Percentiles rank a stretch among this genome's conserved stretches.
phyloP scores from a whole-genome alignment of 2,329 filamentous ascomycete species.

The Boeremia exigua region DNA sequence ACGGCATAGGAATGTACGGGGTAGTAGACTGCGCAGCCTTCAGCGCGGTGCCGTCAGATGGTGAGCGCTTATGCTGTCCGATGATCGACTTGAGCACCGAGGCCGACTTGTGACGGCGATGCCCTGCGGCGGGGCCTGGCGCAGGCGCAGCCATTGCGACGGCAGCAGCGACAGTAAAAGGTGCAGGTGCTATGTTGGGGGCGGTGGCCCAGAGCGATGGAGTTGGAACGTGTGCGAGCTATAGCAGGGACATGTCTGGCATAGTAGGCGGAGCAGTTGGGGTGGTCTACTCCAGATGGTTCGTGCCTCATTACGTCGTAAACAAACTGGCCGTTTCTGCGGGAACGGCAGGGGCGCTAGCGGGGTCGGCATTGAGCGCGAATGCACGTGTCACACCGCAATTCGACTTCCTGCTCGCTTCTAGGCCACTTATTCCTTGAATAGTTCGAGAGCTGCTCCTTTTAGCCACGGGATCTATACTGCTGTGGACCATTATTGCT shows the following conservation, averaged over 20 bases:
- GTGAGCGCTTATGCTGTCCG: slow-evolving; percentile 57
- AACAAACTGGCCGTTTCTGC: slow-evolving; percentile 11
- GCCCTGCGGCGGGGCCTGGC: slow-evolving; percentile 35
- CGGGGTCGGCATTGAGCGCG: slow-evolving; percentile 7
- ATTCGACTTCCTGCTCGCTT: slow-evolving; percentile 9
- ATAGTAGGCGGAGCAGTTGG: slow-evolving; percentile 10
- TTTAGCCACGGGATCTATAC: slow-evolving; percentile 3
- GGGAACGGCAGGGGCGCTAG: slow-evolving; percentile 12
- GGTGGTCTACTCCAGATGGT: slow-evolving; percentile 16
- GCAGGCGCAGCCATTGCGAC: slow-evolving; percentile 33
- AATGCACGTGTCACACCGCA: slow-evolving; percentile 18
- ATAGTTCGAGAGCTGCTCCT: slow-evolving; percentile 4
- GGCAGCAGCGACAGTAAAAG: slow-evolving; percentile 10
- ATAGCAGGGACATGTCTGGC: slow-evolving; percentile 16
- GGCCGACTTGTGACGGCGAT: slow-evolving; percentile 51
- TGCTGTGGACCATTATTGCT: slow-evolving; percentile 6
- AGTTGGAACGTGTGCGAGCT: slow-evolving; percentile 7
- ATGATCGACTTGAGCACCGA: slow-evolving; percentile 60
- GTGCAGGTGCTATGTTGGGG: slow-evolving; percentile 6
- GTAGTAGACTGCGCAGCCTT: slow-evolving; percentile 26
- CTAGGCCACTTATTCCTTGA: slow-evolving; percentile 13
- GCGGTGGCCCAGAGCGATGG: not conserved
- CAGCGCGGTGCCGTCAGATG: slow-evolving; percentile 48
- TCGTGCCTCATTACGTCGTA: slow-evolving; percentile 15
- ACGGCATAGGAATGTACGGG: slow-evolving; percentile 33